Evolutionary conservation across 495 filamentous ascomycete species (phyloP).

Genomic region (Terfezia boudieri): DNA sequence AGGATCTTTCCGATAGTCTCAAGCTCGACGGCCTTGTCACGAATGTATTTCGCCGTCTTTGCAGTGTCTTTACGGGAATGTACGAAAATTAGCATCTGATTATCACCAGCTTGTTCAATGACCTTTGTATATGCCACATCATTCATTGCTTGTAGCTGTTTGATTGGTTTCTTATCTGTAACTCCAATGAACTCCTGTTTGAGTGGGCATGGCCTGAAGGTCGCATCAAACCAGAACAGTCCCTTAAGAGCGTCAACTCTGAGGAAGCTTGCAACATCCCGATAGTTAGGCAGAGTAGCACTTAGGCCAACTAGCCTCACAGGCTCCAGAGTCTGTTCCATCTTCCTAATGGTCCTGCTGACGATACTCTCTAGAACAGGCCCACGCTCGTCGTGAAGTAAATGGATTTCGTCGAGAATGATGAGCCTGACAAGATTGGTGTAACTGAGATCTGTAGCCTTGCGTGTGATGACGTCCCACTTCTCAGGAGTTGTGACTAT

Average conservation of each 20-base stretch:
- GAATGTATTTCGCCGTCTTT: slow-evolving; percentile 86
- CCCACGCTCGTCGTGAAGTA: slow-evolving; percentile 92
- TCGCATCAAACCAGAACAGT: slow-evolving; percentile 89
- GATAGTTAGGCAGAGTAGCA: slow-evolving; percentile 90
- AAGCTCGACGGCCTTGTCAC: slow-evolving; percentile 85
- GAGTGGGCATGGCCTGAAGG: slow-evolving; percentile 78
- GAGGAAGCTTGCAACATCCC: slow-evolving; percentile 88
- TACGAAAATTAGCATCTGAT: slow-evolving; percentile 97
- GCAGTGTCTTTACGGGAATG: slow-evolving; percentile 95
- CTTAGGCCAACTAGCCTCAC: slow-evolving; percentile 82
- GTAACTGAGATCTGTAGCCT: slow-evolving; percentile 90
- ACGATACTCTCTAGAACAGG: slow-evolving; percentile 95
- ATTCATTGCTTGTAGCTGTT: slow-evolving; percentile 98
- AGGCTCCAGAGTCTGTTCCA: slow-evolving; percentile 77
- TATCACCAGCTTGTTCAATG: slow-evolving; percentile 78
- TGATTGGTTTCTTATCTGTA: slow-evolving; percentile 95
- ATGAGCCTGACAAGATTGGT: slow-evolving; percentile 88
- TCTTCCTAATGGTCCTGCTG: slow-evolving; percentile 73
- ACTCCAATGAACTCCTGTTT: slow-evolving; percentile 96
- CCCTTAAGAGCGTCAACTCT: slow-evolving; percentile 70
- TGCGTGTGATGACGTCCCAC: slow-evolving; percentile 97
- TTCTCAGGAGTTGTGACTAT: slow-evolving; percentile 98
- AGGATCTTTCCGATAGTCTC: slow-evolving; percentile 94
- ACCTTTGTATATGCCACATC: slow-evolving; percentile 97
- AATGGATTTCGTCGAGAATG: slow-evolving; percentile 94